phyloP scores from a whole-genome alignment of 1,284 basidiomycete genomes.

The Tranzscheliella williamsii region DNA sequence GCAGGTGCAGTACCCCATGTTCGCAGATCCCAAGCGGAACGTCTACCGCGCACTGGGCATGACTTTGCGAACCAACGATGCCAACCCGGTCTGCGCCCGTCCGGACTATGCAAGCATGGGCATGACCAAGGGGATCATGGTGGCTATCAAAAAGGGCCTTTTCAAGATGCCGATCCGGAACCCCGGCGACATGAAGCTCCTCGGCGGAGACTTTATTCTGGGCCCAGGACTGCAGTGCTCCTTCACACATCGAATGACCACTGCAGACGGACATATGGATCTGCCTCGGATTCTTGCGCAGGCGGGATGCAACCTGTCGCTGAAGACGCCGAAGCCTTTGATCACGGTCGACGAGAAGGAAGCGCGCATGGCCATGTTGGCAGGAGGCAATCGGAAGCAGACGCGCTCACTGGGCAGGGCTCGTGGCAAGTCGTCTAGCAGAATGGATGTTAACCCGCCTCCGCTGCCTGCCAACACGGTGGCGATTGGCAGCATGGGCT shows the following conservation, averaged over 20 bases:
- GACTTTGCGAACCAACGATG: slow-evolving; percentile 66
- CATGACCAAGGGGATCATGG: slow-evolving; percentile 69
- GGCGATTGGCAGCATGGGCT: neutral
- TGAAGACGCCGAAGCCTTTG: slow-evolving; percentile 41
- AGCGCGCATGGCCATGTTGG: slow-evolving; percentile 26
- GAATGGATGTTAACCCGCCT: no score
- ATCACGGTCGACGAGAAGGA: slow-evolving; percentile 19
- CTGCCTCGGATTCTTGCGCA: slow-evolving; percentile 47
- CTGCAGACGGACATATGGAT: slow-evolving; percentile 52
- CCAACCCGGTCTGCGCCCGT: slow-evolving; percentile 65
- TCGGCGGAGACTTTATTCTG: slow-evolving; percentile 87
- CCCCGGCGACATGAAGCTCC: slow-evolving; percentile 74
- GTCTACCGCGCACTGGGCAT: slow-evolving; percentile 78
- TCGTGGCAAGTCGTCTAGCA: slow-evolving; percentile 11
- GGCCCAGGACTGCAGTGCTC: slow-evolving; percentile 66
- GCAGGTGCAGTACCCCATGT: slow-evolving; percentile 67
- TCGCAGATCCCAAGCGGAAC: slow-evolving; percentile 74
- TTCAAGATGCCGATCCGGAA: slow-evolving; percentile 74
- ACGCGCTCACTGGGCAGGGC: slow-evolving; percentile 26
- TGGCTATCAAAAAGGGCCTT: slow-evolving; percentile 67
- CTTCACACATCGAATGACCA: slow-evolving; percentile 46
- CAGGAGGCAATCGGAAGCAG: slow-evolving; percentile 25
- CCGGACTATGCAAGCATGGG: slow-evolving; percentile 72
- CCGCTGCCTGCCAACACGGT: neutral
- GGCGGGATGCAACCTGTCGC: slow-evolving; percentile 48